phyloP scores from a whole-genome alignment of 345 rosid species.

The Clausena lansium region DNA sequence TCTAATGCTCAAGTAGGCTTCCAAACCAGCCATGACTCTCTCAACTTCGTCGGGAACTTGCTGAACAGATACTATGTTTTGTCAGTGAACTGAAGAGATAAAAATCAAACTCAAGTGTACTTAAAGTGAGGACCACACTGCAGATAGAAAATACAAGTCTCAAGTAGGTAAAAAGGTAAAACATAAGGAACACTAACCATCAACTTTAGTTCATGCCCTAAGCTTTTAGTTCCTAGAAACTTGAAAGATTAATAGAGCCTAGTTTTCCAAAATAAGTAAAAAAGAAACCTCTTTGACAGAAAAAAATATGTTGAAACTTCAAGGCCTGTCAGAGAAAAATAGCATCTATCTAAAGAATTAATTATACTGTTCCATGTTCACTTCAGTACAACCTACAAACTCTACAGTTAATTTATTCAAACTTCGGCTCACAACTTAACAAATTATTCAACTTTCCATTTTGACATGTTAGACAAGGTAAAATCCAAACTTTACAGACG shows the following conservation, averaged over 20 bases:
- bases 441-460: background rate
- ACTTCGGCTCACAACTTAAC: background rate
- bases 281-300: background rate
- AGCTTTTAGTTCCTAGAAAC: background rate
- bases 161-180: background rate
- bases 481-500: background rate
- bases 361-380: background rate
- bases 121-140: background rate
- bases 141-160: background rate
- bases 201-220: background rate
- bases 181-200: background rate
- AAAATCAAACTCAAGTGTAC: background rate
- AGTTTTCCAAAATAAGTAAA: background rate
- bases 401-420: background rate
- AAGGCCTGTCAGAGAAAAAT: background rate
- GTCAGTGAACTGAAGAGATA: constrained; percentile 1
- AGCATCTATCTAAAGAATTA: background rate
- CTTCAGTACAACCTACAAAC: background rate
- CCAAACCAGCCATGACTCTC: constrained; percentile 81
- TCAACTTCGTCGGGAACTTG: constrained; percentile 98
- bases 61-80: constrained; percentile 34
- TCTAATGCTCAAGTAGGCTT: constrained; percentile 94
- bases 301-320: background rate
- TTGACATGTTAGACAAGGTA: background rate
- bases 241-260: background rate